Evolutionary conservation across 257 asterid species (phyloP), one percentile per base, ranked within the genome.

Genomic region (Datura wrightii): DNA sequence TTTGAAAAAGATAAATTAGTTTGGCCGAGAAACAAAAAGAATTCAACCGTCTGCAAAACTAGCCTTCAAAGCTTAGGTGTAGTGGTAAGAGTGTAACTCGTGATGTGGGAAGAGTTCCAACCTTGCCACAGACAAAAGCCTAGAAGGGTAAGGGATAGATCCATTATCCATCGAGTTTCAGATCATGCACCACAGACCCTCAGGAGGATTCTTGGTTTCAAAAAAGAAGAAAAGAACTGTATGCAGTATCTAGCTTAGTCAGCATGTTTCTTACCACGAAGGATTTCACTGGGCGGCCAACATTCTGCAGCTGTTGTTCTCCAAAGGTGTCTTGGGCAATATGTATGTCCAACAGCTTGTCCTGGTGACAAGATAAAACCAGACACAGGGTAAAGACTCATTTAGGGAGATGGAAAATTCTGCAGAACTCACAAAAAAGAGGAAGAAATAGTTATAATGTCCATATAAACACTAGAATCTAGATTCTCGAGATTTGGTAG

Each of bases 261-360:
- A 31, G 15, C 58, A 67, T 31, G 82, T 39, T n/a, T 60, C 53
- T 87, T 90, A 96, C 99, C 98, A 90, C 31, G 83, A 94, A 95
- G 83, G 99, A 91, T 89, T 94, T 94, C 86, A 93, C 86, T 0
- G 99, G 98, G 2, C 97, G 93, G 37, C 93, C 94, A 16, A 83
- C 85, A 86, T 91, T 90, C 84, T 89, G 95, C 85, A 83, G 84
- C 76, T 81, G 92, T 83, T 87, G 87, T 84, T 91, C 97, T 15
- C 92, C 94, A 42, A 96, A 96, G 62, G 94, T 89, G 87, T 91
- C 95, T 79, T 92, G 90, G 0, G 88, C 91, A 54, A 83, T 79
- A 83, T 94, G 98, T 78, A 87, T 91, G 93, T 94, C 99, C 92
- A 94, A 80, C 82, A 96, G 87, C 72, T 91, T 88, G 78, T 96